phyloP scores from a whole-genome alignment of 495 filamentous ascomycete species.

The Penicillium lagena region DNA sequence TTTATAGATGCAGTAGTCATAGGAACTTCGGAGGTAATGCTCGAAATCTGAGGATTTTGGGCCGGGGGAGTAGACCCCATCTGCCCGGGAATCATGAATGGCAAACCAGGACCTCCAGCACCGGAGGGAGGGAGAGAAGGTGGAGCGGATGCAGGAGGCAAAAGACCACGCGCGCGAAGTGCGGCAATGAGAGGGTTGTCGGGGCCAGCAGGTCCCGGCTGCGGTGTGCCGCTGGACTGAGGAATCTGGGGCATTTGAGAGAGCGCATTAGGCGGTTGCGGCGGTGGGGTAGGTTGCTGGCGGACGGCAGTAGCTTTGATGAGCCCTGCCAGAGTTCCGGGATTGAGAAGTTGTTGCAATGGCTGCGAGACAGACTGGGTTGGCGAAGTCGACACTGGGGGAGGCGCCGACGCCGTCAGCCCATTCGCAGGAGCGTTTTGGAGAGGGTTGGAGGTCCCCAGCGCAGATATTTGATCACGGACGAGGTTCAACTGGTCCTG shows the following conservation, averaged over 20 bases:
- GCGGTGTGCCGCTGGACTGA: slow-evolving; percentile 23
- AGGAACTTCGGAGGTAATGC: slow-evolving; percentile 53
- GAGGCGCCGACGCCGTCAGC: slow-evolving; percentile 18
- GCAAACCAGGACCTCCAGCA: slow-evolving; percentile 21
- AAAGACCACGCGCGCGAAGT: slow-evolving; percentile 39
- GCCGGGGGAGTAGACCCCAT: slow-evolving; percentile 29
- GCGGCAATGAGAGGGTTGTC: slow-evolving; percentile 43
- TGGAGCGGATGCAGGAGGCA: slow-evolving; percentile 33
- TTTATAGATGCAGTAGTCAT: slow-evolving; percentile 71
- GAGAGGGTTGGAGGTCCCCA: slow-evolving; percentile 32
- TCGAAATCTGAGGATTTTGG: slow-evolving; percentile 20
- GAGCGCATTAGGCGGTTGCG: slow-evolving; percentile 21
- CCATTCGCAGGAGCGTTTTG: slow-evolving; percentile 15
- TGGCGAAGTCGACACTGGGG: slow-evolving; percentile 23
- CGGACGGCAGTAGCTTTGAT: slow-evolving; percentile 41
- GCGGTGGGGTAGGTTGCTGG: slow-evolving; percentile 35
- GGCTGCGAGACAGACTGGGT: slow-evolving; percentile 30
- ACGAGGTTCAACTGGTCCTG: slow-evolving; percentile 74
- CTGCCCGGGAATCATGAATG: slow-evolving; percentile 38
- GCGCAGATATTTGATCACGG: slow-evolving; percentile 68
- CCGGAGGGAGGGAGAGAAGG: slow-evolving; percentile 16
- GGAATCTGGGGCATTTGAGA: slow-evolving; percentile 14
- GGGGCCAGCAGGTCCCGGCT: slow-evolving; percentile 12
- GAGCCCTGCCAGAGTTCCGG: slow-evolving; percentile 42
- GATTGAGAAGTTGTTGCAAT: slow-evolving; percentile 38